Evolutionary conservation across 2,329 filamentous ascomycete genomes (phyloP).

Genomic region (Xenosphaeropsis pyriputrescens): DNA sequence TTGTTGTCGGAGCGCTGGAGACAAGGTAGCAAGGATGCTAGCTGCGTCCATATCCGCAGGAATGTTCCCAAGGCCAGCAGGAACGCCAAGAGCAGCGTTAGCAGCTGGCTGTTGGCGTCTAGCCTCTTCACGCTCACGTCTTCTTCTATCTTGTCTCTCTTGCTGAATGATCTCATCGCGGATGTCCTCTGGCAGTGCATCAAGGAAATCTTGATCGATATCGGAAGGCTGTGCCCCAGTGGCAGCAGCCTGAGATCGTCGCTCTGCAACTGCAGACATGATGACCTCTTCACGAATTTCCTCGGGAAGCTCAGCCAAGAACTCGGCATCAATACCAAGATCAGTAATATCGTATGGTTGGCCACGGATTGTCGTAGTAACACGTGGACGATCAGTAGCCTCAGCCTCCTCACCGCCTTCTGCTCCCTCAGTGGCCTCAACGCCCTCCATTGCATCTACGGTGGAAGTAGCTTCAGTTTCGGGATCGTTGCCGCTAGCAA

Average conservation of each 20-base stretch:
- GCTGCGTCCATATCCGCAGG: slow-evolving; percentile 77
- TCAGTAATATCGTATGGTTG: slow-evolving; percentile 87
- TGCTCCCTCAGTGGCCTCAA: slow-evolving; percentile 33
- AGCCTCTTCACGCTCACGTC: slow-evolving; percentile 70
- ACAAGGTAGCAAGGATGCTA: slow-evolving; percentile 82
- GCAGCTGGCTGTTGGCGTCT: slow-evolving; percentile 48
- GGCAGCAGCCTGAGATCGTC: slow-evolving; percentile 62
- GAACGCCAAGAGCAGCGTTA: slow-evolving; percentile 33
- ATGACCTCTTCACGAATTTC: slow-evolving; percentile 94
- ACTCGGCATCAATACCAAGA: slow-evolving; percentile 86
- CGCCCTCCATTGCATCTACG: slow-evolving; percentile 52
- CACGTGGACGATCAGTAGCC: slow-evolving; percentile 40
- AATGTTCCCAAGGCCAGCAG: slow-evolving; percentile 19
- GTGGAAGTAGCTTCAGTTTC: slow-evolving; percentile 9
- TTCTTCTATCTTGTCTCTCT: slow-evolving; percentile 77
- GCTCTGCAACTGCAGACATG: slow-evolving; percentile 72
- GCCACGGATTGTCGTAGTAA: slow-evolving; percentile 74
- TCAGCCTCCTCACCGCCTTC: slow-evolving; percentile 22
- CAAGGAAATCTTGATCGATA: slow-evolving; percentile 85
- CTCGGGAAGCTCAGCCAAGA: slow-evolving; percentile 92
- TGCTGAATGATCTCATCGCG: slow-evolving; percentile 82
- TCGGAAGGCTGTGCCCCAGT: slow-evolving; percentile 63
- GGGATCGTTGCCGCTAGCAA: slow-evolving; percentile 25
- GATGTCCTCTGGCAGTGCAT: slow-evolving; percentile 81
- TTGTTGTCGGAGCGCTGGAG: slow-evolving; percentile 69